Percentiles rank a stretch among this genome's conserved stretches.
Evolutionary conservation across 2,329 filamentous ascomycete species (phyloP).

Genomic region (Dendryphion nanum): DNA sequence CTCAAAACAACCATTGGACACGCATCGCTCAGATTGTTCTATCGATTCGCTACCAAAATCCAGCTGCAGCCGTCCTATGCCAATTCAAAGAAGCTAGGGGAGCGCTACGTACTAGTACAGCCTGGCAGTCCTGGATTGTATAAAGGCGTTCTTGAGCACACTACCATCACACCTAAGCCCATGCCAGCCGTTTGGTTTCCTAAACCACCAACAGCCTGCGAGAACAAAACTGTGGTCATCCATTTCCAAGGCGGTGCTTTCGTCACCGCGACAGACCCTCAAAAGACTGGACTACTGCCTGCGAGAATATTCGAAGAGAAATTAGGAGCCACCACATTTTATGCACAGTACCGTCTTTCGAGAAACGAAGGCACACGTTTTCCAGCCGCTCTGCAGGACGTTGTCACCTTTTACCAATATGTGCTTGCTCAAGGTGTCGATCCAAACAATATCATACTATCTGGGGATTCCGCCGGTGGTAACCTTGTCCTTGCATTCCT

Average conservation of each 20-base stretch:
- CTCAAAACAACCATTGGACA: conserved; percentile 24
- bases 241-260: conserved; percentile 47
- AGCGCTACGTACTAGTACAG: conserved; percentile 14
- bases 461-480: conserved; percentile 46
- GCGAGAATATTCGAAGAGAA: conserved; percentile 20
- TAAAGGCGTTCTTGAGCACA: conserved; percentile 11
- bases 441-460: conserved; percentile 37
- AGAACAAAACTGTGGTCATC: conserved; percentile 29
- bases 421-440: conserved; percentile 35
- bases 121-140: conserved; percentile 9
- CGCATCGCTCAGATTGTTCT: conserved; percentile 22
- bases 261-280: conserved; percentile 33
- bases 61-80: conserved; percentile 13
- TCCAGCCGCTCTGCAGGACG: conserved; percentile 47
- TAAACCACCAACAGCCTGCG: conserved; percentile 2
- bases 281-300: conserved; percentile 16
- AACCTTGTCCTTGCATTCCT: conserved; percentile 43
- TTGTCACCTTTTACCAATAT: conserved; percentile 41
- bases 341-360: conserved; percentile 44
- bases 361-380: conserved; percentile 36
- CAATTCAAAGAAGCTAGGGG: conserved; percentile 1
- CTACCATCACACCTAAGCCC: conserved; percentile 21
- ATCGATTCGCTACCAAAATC: conserved; percentile 21
- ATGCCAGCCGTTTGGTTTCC: conserved; percentile 36
- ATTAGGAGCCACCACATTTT: conserved; percentile 29